phyloP scores from a whole-genome alignment of 345 rosid genomes.

The Salix brachista region DNA sequence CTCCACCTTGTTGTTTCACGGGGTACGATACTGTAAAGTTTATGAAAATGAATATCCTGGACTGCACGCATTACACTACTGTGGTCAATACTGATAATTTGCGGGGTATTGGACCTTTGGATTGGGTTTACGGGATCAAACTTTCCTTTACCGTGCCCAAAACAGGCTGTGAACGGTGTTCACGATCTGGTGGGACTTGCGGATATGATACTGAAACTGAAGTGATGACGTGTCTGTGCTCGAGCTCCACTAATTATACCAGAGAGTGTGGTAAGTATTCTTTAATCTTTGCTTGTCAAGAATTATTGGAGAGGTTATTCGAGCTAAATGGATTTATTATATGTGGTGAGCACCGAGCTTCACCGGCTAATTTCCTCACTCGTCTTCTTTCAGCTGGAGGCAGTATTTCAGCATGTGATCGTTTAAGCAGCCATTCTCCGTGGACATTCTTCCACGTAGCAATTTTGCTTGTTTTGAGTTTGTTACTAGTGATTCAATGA shows the following conservation, averaged over 20 bases:
- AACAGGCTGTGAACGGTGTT: constrained; percentile 66
- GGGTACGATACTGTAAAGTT: constrained; percentile 67
- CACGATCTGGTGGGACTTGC: constrained; percentile 69
- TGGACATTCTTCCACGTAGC: background rate
- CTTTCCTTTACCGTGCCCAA: constrained; percentile 62
- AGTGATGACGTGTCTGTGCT: constrained; percentile 66
- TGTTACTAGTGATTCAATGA: background rate
- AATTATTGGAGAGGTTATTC: too few relatives aligned
- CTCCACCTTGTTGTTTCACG: constrained; percentile 89
- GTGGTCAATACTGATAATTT: constrained; percentile 46
- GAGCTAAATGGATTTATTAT: background rate
- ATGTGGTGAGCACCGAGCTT: background rate
- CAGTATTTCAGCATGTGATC: constrained; percentile 10
- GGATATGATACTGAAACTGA: constrained; percentile 76
- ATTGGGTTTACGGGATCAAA: constrained; percentile 86
- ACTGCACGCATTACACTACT: constrained; percentile 75
- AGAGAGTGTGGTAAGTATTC: constrained; percentile 65
- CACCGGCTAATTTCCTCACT: background rate
- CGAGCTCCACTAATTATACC: constrained; percentile 48
- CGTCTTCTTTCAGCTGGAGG: constrained; percentile 12
- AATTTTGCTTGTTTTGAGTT: background rate
- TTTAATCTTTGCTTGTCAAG: background rate
- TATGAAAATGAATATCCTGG: constrained; percentile 88
- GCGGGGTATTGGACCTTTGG: constrained; percentile 55
- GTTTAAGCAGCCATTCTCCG: background rate